These are phyloP conservation scores for Platanus orientalis DNA, from an alignment of 164 flowering plant species.

Conservation along the genomic window DNA sequence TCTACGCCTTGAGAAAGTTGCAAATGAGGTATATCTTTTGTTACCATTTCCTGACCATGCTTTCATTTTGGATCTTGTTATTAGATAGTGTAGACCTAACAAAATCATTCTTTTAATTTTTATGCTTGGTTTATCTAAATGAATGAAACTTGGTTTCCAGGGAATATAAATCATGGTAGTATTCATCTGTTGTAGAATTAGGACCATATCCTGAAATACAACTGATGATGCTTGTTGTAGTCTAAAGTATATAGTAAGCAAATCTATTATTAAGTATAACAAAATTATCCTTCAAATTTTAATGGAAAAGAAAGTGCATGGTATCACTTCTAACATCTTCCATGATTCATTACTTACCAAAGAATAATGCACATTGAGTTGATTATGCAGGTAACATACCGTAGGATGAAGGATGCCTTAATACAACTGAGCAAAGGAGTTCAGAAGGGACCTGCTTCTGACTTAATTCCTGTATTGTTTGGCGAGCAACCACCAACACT, in stretches of 20 bases:
- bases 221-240: neutral
- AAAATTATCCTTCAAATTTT: neutral
- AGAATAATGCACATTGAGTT: conserved; percentile 2
- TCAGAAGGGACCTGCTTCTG: conserved; percentile 87
- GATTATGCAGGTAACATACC: conserved; percentile 75
- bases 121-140: neutral
- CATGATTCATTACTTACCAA: neutral
- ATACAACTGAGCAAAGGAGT: conserved; percentile 89
- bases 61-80: neutral
- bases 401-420: conserved; percentile 90
- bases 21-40: conserved; percentile 70
- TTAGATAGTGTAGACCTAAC: neutral
- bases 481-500: conserved; percentile 72
- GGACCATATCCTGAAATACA: neutral
- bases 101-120: neutral
- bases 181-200: neutral
- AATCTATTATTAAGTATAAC: too few species aligned
- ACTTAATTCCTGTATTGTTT: conserved; percentile 84
- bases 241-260: too few species aligned
- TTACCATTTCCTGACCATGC: neutral
- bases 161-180: neutral
- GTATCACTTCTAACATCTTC: neutral
- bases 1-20: conserved; percentile 87
- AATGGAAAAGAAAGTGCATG: neutral
- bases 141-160: too few species aligned